Conservation (phyloP, 2,329 filamentous ascomycete species). For the Neofusicoccum parvum region DNA sequence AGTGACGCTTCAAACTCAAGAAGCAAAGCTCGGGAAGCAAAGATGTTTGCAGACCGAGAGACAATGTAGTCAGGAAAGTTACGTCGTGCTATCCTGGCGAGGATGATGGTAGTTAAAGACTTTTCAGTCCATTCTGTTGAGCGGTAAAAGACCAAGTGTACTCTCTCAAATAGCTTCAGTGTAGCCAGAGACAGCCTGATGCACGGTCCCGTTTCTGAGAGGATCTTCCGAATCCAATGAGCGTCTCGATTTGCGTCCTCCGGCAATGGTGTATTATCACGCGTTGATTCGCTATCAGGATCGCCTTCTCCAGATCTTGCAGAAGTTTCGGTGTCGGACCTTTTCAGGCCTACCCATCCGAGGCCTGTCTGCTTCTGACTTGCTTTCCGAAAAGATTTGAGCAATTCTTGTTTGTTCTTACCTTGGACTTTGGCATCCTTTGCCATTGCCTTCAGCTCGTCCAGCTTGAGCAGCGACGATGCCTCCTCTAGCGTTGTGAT, state of each 20-base stretch:
- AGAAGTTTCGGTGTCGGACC: constrained; percentile 64
- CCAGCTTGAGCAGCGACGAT: constrained; percentile 76
- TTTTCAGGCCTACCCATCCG: constrained; percentile 66
- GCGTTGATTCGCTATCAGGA: constrained; percentile 22
- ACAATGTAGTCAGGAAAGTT: constrained; percentile 92
- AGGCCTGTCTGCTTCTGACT: constrained; percentile 76
- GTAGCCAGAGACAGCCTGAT: constrained; percentile 74
- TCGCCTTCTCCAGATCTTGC: constrained; percentile 45
- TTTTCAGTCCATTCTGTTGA: constrained; percentile 98
- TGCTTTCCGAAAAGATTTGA: constrained; percentile 71
- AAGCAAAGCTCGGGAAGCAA: constrained; percentile 71
- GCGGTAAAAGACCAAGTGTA: constrained; percentile 93
- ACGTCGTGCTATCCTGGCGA: constrained; percentile 83
- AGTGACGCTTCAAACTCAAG: constrained; percentile 90
- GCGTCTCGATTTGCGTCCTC: constrained; percentile 64
- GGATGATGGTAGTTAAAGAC: constrained; percentile 89
- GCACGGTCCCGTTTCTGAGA: constrained; percentile 77
- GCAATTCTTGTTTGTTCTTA: constrained; percentile 81
- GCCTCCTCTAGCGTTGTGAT: constrained; percentile 83
- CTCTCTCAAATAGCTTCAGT: constrained; percentile 84
- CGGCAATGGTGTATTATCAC: constrained; percentile 37
- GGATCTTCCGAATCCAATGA: constrained; percentile 77
- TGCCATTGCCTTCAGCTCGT: constrained; percentile 81
- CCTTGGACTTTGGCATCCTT: constrained; percentile 86
- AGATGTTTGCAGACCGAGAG: constrained; percentile 86